Base-by-base conservation (phyloP, 73 alveolate genomes). In the Breviolum minutum region DNA sequence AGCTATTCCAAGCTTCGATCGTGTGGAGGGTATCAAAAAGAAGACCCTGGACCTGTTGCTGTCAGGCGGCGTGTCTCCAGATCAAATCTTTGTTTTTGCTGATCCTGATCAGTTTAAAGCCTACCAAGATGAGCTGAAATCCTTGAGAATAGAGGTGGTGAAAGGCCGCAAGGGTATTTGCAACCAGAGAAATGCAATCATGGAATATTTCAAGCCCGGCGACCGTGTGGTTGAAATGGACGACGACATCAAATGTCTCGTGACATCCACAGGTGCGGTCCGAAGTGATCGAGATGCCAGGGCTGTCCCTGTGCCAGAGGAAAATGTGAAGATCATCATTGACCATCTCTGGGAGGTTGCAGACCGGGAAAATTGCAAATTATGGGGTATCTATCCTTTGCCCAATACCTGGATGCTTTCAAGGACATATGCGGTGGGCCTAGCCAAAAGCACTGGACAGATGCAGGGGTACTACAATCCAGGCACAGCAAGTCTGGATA, bases 171-270 rank as follows among this genome's bases (percentile, higher is more conserved):
- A 60, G 68, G 97, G 97, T 17, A 62, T 90, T 14, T 90, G 97
- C 88, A 62, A 63, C 16, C 97, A 90, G 76, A 70, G 97, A 82
- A 90, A 90, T 73, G 84, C 68, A 48, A 90, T 90, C 76, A 90
- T 90, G 97, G 30, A 63, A 30, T 29, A 48, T 64, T 90, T 90
- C 77, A 77, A 77, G 64, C 77, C 74, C 10, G 97, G 97, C 19
- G 88, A 77, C 29, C 97, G 87, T 76, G n/a, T 90, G 13, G 97
- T 90, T 8, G 97, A 90, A 26, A 90, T 90, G 97, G 97, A 90
- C n/a, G 97, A 90, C 22, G 97, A 90, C 83, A 90, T 90, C 97
- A 27, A 24, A 14, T 30, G 79, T 40, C 32, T 90, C 16, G 27
- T 90, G 73, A 71, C 88, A 24, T 9, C 77, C 24, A 54, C 97